Conservation (phyloP, 2,329 filamentous ascomycete species). For the Byssochlamys sp. region DNA sequence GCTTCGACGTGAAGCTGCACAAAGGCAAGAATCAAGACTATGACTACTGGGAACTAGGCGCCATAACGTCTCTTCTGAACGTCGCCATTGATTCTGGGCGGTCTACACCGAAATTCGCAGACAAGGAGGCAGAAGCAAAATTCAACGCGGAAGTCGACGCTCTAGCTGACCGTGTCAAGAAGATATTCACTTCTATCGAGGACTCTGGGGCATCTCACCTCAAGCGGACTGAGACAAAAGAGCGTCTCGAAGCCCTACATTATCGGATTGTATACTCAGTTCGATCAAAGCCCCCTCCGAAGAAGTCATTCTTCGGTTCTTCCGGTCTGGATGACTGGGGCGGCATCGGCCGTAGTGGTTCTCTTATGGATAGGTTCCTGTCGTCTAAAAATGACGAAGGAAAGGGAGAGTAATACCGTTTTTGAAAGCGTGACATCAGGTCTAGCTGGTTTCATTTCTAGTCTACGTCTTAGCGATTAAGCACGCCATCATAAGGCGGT, state of each 20-base stretch:
- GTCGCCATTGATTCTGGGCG: constrained; percentile 61
- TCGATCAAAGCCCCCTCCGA: constrained; percentile 52
- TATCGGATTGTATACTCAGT: constrained; percentile 63
- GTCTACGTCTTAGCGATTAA: constrained; percentile 2
- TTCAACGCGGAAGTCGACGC: constrained; percentile 67
- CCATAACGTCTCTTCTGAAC: constrained; percentile 60
- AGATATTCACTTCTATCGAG: constrained; percentile 53
- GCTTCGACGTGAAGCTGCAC: constrained; percentile 22
- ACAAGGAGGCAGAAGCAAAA: constrained; percentile 29
- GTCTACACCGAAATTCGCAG: constrained; percentile 20
- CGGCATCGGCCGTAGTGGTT: constrained; percentile 1
- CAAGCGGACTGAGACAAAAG: constrained; percentile 66
- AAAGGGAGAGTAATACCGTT: constrained; percentile 5
- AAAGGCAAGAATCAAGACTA: constrained; percentile 14
- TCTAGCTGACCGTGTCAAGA: constrained; percentile 51
- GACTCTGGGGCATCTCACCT: constrained; percentile 66
- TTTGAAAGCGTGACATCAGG: constrained; percentile 2
- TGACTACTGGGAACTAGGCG: constrained; percentile 59
- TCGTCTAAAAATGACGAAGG: constrained; percentile 4
- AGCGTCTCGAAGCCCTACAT: constrained; percentile 62
- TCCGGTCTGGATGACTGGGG: constrained; percentile 7
- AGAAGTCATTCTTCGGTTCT: constrained; percentile 35
- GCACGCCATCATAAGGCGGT: constrained; percentile 9
- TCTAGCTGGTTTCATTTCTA: not conserved
- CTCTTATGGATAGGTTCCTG: constrained; percentile 4